Evolutionary conservation across 352 stramenopile genomes (phyloP).

Genomic region (Poterioochromonas sp.): DNA sequence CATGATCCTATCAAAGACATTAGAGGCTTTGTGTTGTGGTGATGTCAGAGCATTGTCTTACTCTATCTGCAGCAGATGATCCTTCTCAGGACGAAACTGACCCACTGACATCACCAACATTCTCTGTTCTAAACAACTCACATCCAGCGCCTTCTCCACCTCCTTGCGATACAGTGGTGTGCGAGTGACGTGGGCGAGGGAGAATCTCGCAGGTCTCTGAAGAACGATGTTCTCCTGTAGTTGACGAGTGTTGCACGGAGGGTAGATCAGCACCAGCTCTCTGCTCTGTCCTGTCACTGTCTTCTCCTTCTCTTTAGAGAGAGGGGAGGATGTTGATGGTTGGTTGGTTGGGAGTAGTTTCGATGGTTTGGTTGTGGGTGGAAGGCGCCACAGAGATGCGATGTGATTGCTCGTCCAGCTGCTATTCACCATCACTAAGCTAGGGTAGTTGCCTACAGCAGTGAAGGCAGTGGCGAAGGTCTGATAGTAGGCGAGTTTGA

Average conservation of each 20-base stretch:
- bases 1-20: neutral
- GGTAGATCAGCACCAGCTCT: slow-evolving; percentile 73
- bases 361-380: slow-evolving; percentile 20
- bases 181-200: too few species aligned
- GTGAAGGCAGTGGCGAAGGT: slow-evolving; percentile 84
- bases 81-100: slow-evolving; percentile 98
- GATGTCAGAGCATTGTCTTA: slow-evolving; percentile 15
- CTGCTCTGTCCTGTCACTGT: slow-evolving; percentile 33
- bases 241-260: slow-evolving; percentile 80
- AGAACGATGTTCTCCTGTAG: slow-evolving; percentile 58
- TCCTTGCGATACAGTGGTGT: neutral
- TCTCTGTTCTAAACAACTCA: slow-evolving; percentile 48
- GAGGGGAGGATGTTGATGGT: neutral
- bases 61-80: slow-evolving; percentile 87
- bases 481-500: slow-evolving; percentile 92
- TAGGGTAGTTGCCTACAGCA: slow-evolving; percentile 64
- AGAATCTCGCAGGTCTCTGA: too few species aligned
- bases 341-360: too few species aligned
- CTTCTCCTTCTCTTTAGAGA: neutral
- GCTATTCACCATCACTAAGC: slow-evolving; percentile 93
- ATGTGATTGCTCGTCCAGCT: slow-evolving; percentile 95
- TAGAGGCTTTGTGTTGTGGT: neutral
- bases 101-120: slow-evolving; percentile 82
- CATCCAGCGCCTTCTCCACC: neutral
- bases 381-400: slow-evolving; percentile 71